Evolutionary conservation across 108 stramenopile genomes (phyloP).

Genomic region (Discostella pseudostelligera): DNA sequence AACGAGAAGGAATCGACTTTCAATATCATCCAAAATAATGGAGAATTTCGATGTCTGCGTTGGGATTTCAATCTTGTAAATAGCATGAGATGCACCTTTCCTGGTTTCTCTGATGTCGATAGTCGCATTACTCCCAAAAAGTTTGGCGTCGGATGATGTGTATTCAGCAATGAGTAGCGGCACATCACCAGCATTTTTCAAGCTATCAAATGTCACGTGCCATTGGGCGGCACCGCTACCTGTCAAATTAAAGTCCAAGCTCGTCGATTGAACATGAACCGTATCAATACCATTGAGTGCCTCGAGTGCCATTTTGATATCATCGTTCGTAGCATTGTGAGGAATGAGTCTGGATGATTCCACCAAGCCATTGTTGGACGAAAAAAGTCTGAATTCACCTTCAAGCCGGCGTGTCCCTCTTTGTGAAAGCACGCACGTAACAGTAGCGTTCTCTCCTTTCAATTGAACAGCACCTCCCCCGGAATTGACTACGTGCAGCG

Average conservation of each 20-base stretch:
- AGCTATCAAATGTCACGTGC: slow-evolving; percentile 45
- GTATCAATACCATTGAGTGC: slow-evolving; percentile 19
- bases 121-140: slow-evolving; percentile 37
- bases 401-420: slow-evolving; percentile 17
- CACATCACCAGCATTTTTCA: slow-evolving; percentile 51
- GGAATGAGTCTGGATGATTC: slow-evolving; percentile 27
- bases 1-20: slow-evolving; percentile 2
- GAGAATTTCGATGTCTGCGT: slow-evolving; percentile 4
- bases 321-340: slow-evolving; percentile 37
- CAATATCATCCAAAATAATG: slow-evolving; percentile 18
- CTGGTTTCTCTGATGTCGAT: slow-evolving; percentile 31
- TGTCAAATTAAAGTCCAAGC: slow-evolving; percentile 18
- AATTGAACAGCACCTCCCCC: slow-evolving; percentile 31
- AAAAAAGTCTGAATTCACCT: slow-evolving; percentile 23
- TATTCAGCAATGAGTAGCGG: slow-evolving; percentile 31
- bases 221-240: slow-evolving; percentile 38
- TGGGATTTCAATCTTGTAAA: slow-evolving; percentile 22
- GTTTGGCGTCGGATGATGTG: slow-evolving; percentile 6
- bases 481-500: slow-evolving; percentile 23
- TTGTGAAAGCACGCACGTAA: slow-evolving; percentile 14
- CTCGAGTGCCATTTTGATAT: slow-evolving; percentile 30
- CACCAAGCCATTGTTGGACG: slow-evolving; percentile 14
- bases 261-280: slow-evolving; percentile 32
- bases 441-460: slow-evolving; percentile 23
- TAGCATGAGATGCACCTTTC: slow-evolving; percentile 24